Evolutionary conservation across 306 rosid species (phyloP), one percentile per base, ranked within the genome.

Genomic region (Dalbergia oliveri): DNA sequence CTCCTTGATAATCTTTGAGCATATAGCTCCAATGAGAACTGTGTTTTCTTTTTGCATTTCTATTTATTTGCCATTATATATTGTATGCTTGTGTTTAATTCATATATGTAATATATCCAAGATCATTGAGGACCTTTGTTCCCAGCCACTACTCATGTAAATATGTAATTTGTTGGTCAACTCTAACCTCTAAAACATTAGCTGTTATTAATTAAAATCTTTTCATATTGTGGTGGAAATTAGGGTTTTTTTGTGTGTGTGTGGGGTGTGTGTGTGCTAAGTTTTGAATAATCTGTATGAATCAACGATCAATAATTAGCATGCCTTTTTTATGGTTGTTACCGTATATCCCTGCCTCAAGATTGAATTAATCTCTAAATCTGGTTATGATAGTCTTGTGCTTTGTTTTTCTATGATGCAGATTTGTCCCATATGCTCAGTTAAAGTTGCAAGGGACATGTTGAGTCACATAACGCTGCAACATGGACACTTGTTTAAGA

Each of bases 401-500:
- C n/a, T 69, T 77, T 71, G 76, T 66, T 73, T 69, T 49, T 75
- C 82, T 69, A 66, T 69, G 39, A 60, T 87, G 91, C 97, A 96
- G 99, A 83, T 84, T 84, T 96, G 99, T 72, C 98, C 99, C 26
- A 80, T 96, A 82, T 96, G 99, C 91, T 91, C 98, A 3, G 92
- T 93, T 77, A 96, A 85, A 89, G 95, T 96, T 85, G 79, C 91
- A 37, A 80, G 91, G 76, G 99, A 96, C 88, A 88, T 96, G 94
- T 82, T 91, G 54, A 90, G 97, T 81, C 99, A 96, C 84, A 91
- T 96, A 81, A 96, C 93, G 1, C 86, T 90, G 86, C 98, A 96
- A 65, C 99, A 96, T 73, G 97, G 97, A 16, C 92, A 96, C 85
- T 88, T 96, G 77, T 91, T 90, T 79, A 93, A 96, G 97, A 91